These are phyloP conservation scores for Asterella californica DNA, from an alignment of 225 moss, liverwort and hornwort species.

Conservation along the genomic window DNA sequence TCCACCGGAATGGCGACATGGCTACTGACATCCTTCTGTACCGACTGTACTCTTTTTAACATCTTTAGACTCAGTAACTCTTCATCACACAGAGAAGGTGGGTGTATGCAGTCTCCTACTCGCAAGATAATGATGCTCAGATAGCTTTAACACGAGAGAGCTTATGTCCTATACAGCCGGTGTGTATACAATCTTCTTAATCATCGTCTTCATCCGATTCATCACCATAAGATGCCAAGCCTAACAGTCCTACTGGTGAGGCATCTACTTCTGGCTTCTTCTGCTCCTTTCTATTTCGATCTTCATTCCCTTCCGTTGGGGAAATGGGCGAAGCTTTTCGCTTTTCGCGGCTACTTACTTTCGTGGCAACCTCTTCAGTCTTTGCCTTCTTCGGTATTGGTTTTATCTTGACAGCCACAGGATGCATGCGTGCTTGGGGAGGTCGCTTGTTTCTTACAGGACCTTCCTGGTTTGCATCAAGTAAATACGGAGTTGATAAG, in stretches of 20 bases:
- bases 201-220: slow-evolving; percentile 34
- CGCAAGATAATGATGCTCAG: not conserved
- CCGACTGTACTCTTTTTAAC: too few species aligned
- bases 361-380: slow-evolving; percentile 18
- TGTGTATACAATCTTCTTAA: not conserved
- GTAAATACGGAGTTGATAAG: not conserved
- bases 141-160: not conserved
- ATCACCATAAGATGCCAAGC: slow-evolving; percentile 40
- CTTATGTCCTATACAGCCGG: not conserved
- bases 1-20: too few species aligned
- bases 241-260: slow-evolving; percentile 24
- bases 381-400: slow-evolving; percentile 70
- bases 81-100: not conserved
- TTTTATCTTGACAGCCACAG: slow-evolving; percentile 73
- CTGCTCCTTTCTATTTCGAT: not conserved
- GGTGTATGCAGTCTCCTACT: not conserved
- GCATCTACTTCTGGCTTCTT: slow-evolving; percentile 6
- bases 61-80: not conserved
- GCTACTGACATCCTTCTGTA: too few species aligned
- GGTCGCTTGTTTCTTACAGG: slow-evolving; percentile 49
- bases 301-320: not conserved
- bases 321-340: not conserved
- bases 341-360: not conserved
- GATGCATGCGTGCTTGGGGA: slow-evolving; percentile 38
- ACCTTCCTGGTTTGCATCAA: slow-evolving; percentile 26